Conservation (phyloP, 495 filamentous ascomycete species). For the Aspergillus avenaceus region DNA sequence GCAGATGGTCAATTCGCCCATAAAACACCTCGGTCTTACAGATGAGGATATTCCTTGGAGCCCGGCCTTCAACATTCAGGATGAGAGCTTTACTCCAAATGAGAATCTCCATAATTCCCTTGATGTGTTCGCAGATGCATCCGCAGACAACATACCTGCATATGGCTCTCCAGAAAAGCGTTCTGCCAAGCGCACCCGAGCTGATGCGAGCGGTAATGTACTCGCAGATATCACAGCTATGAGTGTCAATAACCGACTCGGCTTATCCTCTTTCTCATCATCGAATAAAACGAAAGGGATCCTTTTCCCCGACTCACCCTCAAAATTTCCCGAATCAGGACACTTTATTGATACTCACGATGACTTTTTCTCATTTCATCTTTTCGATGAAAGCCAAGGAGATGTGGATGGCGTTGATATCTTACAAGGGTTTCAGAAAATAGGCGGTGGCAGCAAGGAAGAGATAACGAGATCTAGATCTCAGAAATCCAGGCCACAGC, state of each 20-base stretch:
- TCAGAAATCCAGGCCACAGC: conserved; percentile 32
- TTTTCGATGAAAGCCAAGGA: conserved; percentile 54
- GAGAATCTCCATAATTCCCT: conserved; percentile 53
- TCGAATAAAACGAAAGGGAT: conserved; percentile 35
- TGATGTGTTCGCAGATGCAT: conserved; percentile 68
- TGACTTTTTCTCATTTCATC: conserved; percentile 59
- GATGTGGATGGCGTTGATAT: conserved; percentile 76
- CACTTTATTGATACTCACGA: conserved; percentile 56
- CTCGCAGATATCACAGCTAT: conserved; percentile 62
- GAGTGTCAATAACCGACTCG: conserved; percentile 46
- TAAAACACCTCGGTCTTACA: conserved; percentile 62
- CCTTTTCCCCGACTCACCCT: conserved; percentile 45
- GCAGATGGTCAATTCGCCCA: conserved; percentile 84
- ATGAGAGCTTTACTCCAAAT: conserved; percentile 45
- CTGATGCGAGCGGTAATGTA: conserved; percentile 54
- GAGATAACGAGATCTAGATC: conserved; percentile 24
- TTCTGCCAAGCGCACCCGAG: conserved; percentile 58
- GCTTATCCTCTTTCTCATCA: conserved; percentile 27
- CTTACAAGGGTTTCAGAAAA: conserved; percentile 84
- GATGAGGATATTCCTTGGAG: conserved; percentile 70
- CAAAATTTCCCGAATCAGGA: conserved; percentile 47
- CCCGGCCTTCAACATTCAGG: conserved; percentile 67
- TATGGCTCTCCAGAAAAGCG: conserved; percentile 75
- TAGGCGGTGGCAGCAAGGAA: conserved; percentile 54
- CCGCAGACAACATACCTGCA: conserved; percentile 44